Evolutionary conservation across 140 eudicot species (phyloP).

Genomic region (Flaveria floridana): DNA sequence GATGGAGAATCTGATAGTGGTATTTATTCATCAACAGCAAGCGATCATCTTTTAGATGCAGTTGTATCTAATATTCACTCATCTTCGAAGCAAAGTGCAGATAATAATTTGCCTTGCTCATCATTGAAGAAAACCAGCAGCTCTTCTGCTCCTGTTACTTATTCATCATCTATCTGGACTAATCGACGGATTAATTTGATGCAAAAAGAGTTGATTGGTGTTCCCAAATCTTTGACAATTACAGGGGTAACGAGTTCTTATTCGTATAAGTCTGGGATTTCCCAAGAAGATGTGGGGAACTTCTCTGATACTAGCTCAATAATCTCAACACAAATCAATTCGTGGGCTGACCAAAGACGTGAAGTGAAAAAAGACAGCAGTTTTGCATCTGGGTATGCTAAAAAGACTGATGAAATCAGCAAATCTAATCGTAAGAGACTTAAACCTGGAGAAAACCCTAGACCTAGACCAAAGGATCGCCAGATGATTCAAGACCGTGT

Average conservation of each 20-base stretch:
- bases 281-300: constrained; percentile 51
- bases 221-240: constrained; percentile 44
- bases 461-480: constrained; percentile 98
- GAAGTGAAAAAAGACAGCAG: constrained; percentile 43
- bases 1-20: constrained; percentile 65
- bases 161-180: constrained; percentile 40
- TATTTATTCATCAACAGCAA: constrained; percentile 40
- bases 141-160: constrained; percentile 39
- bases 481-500: constrained; percentile 99
- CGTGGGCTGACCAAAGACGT: constrained; percentile 64
- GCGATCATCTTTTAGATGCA: constrained; percentile 85
- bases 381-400: constrained; percentile 51
- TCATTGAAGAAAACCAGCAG: constrained; percentile 46
- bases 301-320: constrained; percentile 53
- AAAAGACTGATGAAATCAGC: constrained; percentile 56
- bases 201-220: constrained; percentile 45
- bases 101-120: too few relatives aligned
- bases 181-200: constrained; percentile 34
- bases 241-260: constrained; percentile 39
- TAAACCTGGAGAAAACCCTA: constrained; percentile 91
- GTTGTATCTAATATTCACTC: constrained; percentile 62
- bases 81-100: constrained; percentile 18
- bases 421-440: constrained; percentile 82
- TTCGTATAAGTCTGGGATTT: constrained; percentile 44
- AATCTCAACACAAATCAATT: constrained; percentile 71